These are phyloP conservation scores for Trichophyton rubrum DNA, from an alignment of 2,329 filamentous ascomycete species.

Conservation along the genomic window DNA sequence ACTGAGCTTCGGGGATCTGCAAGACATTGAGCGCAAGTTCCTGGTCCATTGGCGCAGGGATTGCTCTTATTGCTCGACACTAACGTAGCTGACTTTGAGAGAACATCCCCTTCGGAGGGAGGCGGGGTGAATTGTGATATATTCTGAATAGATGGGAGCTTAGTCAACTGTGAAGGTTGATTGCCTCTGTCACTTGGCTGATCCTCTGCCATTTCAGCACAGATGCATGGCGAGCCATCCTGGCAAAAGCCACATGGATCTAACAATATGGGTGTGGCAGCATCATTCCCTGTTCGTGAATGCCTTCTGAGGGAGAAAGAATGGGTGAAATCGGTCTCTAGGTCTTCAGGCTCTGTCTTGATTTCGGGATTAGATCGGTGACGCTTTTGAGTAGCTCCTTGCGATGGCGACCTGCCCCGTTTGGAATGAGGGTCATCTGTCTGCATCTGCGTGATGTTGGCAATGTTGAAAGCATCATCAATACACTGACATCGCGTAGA, in stretches of 20 bases:
- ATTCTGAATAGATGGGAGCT: conserved; percentile 36
- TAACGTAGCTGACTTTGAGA: conserved; percentile 33
- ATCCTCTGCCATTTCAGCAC: conserved; percentile 51
- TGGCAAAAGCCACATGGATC: conserved; percentile 74
- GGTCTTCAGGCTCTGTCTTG: conserved; percentile 36
- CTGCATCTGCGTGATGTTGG: conserved; percentile 29
- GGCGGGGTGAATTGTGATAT: conserved; percentile 40
- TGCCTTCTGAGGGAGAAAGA: conserved; percentile 44
- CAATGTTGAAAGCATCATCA: conserved; percentile 41
- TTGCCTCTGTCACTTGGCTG: conserved; percentile 27
- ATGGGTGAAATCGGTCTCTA: conserved; percentile 64
- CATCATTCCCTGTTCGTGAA: conserved; percentile 17
- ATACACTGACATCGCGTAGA: conserved; percentile 51
- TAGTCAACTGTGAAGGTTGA: conserved; percentile 34
- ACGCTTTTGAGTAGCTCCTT: conserved; percentile 37
- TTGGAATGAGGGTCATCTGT: conserved; percentile 22
- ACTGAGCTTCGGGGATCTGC: conserved; percentile 66
- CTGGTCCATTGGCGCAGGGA: conserved; percentile 54
- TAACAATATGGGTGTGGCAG: conserved; percentile 34
- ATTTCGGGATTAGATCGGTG: conserved; percentile 39
- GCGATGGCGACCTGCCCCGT: conserved; percentile 24
- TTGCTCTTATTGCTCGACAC: conserved; percentile 25
- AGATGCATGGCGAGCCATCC: conserved; percentile 70
- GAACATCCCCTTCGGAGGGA: conserved; percentile 45
- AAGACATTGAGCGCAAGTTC: conserved; percentile 66